Evolutionary conservation across 495 filamentous ascomycete species (phyloP).

Genomic region (Penicillium silybi): DNA sequence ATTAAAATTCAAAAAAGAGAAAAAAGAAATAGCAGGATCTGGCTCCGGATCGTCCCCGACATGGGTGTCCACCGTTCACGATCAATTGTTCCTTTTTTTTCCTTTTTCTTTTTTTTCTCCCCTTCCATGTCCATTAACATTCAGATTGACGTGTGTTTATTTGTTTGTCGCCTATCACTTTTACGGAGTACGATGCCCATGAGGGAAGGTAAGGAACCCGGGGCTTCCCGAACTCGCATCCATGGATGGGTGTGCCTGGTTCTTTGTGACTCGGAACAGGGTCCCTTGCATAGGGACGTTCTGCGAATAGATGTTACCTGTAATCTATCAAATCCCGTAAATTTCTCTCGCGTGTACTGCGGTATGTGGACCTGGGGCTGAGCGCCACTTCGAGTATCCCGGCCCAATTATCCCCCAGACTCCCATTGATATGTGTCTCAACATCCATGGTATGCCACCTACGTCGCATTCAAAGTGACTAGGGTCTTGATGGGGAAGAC

Average conservation of each 20-base stretch:
- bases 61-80: constrained; percentile 16
- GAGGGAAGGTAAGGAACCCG: constrained; percentile 2
- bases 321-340: not conserved
- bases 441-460: not conserved
- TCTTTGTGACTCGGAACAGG: not conserved
- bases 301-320: not conserved
- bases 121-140: not conserved
- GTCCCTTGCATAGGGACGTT: not conserved
- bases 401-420: constrained; percentile 8
- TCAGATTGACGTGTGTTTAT: not conserved
- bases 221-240: constrained; percentile 17
- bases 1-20: not conserved
- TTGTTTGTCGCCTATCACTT: too few relatives aligned
- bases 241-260: constrained; percentile 9
- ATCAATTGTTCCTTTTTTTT: not conserved
- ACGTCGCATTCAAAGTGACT: not conserved
- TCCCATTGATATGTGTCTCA: not conserved
- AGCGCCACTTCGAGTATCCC: constrained; percentile 18
- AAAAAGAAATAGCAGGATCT: constrained; percentile 18
- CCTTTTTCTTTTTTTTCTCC: not conserved
- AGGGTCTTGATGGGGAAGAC: not conserved
- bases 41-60: constrained; percentile 28
- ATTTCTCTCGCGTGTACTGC: constrained; percentile 5
- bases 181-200: constrained; percentile 12
- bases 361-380: constrained; percentile 24